Evolutionary conservation across 306 rosid species (phyloP).

Genomic region (Sphenostylis stenocarpa): DNA sequence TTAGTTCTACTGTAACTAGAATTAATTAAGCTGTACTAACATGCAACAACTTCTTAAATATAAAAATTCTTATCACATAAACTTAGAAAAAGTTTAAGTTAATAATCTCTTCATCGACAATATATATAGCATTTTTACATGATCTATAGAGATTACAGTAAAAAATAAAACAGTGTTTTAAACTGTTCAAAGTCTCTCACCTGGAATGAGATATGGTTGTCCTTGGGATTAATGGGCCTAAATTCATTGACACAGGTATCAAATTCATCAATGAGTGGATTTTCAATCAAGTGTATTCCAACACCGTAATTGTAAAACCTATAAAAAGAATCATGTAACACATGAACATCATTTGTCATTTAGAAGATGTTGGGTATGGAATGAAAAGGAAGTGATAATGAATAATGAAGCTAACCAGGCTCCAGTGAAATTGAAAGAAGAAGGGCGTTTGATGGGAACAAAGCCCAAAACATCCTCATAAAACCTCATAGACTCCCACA

Average conservation of each 20-base stretch:
- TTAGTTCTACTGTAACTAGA: not conserved
- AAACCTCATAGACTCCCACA: slow-evolving; percentile 67
- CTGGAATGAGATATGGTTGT: slow-evolving; percentile 85
- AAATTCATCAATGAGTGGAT: slow-evolving; percentile 55
- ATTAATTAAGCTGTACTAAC: not conserved
- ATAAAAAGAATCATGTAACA: not conserved
- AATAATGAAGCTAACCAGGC: slow-evolving; percentile 58
- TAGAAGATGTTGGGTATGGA: not conserved
- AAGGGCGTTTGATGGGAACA: slow-evolving; percentile 78
- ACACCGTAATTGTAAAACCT: slow-evolving; percentile 84
- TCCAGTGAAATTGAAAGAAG: slow-evolving; percentile 83
- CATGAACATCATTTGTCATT: not conserved
- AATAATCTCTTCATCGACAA: not conserved
- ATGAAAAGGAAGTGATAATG: not conserved
- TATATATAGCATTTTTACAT: not conserved
- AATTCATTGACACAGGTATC: slow-evolving; percentile 38
- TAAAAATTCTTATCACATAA: not conserved
- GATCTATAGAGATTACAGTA: too few species aligned
- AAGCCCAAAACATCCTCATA: slow-evolving; percentile 76
- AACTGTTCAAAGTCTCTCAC: not conserved
- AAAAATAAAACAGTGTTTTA: too few species aligned
- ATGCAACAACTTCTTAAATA: not conserved
- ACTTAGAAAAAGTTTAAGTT: not conserved
- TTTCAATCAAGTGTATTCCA: slow-evolving; percentile 82
- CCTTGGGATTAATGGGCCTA: slow-evolving; percentile 73